Evolutionary conservation across 768 basidiomycete genomes (phyloP), one percentile per base, ranked within the genome.

Genomic region (Pleurotus salmoneostramineus): DNA sequence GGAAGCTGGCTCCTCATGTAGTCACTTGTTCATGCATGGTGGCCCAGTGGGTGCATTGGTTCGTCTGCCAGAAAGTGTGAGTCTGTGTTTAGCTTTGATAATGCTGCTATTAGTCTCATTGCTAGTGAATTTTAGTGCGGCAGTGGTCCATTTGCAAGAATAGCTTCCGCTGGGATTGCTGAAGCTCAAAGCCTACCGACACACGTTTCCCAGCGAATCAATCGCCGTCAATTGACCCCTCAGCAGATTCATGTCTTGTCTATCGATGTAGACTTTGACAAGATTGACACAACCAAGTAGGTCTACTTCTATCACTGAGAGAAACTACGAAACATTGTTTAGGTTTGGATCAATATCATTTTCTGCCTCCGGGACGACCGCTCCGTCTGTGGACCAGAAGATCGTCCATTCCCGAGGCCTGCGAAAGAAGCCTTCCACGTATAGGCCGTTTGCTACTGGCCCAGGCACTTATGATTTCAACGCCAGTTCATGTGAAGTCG

Each of bases 131-230:
- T 27, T 27, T 42, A 61, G 60, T 61, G 60, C 44, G 57, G 60
- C 7, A 42, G 17, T 3, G 58, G 43, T 10, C 57, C 60, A 10
- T 71, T 71, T 56, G 70, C 66, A 10, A 64, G 65, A 27, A 63
- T 79, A 44, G 70, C 70, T 5, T 62, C 61, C 7, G 68, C 71
- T 1, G 74, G 71, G 69, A 63, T 68, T 12, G 66, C 73, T 2
- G 62, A 68, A 8, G 68, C 77, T 54, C 77, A 77, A 60, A 68
- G 69, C 0, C 61, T 75, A 5, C 73, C 74, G 0, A 43, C 57
- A 1, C 36, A 57, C 15, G 56, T 72, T 15, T 63, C 64, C 0
- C 50, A 57, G 46, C 58, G 60, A 17, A 56, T 73, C 35, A 56
- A 61, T 8, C 67, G 69, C n/a, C 63, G 71, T 4, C 66, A 65